Conservation (phyloP, 2,329 filamentous ascomycete genomes). For the Cladosporium austrohemisphaericum region DNA sequence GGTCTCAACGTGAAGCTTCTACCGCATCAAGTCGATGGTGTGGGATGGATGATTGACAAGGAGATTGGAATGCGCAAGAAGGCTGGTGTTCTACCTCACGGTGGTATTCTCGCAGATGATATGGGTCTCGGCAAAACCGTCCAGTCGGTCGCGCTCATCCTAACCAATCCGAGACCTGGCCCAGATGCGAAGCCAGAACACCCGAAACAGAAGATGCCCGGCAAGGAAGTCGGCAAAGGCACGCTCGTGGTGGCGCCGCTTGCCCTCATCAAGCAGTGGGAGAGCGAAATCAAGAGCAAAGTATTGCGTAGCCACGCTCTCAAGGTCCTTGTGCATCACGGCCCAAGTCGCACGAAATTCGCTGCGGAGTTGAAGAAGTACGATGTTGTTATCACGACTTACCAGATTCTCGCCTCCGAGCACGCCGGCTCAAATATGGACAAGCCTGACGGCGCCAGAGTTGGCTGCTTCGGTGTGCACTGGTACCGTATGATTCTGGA, state of each 20-base stretch:
- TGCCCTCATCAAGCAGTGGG: constrained; percentile 95
- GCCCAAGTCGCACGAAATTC: constrained; percentile 76
- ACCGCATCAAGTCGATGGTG: constrained; percentile 89
- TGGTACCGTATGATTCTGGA: constrained; percentile 97
- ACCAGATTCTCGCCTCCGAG: constrained; percentile 91
- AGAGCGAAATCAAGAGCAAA: constrained; percentile 83
- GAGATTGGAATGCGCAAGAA: constrained; percentile 83
- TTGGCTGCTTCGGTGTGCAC: constrained; percentile 82
- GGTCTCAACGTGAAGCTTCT: constrained; percentile 84
- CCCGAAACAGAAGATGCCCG: constrained; percentile 63
- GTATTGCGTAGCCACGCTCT: constrained; percentile 66
- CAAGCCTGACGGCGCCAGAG: constrained; percentile 57
- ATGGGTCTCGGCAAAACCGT: constrained; percentile 97
- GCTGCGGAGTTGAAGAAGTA: constrained; percentile 74
- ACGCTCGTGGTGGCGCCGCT: constrained; percentile 91
- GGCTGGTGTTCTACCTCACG: constrained; percentile 74
- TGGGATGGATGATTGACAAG: constrained; percentile 91
- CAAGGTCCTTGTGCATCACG: constrained; percentile 86
- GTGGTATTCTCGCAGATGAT: constrained; percentile 92
- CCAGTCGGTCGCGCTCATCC: constrained; percentile 83
- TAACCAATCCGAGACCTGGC: constrained; percentile 68
- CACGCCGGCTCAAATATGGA: constrained; percentile 65
- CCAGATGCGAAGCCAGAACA: constrained; percentile 47
- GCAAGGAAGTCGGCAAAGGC: constrained; percentile 63
- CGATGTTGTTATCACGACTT: constrained; percentile 96